Evolutionary conservation across 345 rosid genomes (phyloP), one percentile per base, ranked within the genome.

Genomic region (Hypericum perforatum): DNA sequence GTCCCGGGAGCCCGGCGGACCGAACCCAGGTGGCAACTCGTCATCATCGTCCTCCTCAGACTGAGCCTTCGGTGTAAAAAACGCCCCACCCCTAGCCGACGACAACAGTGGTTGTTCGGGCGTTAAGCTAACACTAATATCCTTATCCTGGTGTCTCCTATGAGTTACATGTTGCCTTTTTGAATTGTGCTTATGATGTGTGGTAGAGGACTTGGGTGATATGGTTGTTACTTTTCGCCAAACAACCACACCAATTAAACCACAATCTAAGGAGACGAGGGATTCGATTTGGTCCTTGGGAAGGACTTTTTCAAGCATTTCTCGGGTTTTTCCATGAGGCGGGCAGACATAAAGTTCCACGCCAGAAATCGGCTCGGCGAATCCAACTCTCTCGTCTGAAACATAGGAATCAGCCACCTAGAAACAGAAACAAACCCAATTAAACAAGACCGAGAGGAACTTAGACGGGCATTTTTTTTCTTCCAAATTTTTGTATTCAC

Each of bases 11-110:
- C 74, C 72, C 0, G 58, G 66, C 0, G 94, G 95, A 12, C 95
- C 97, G 51, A 92, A 92, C 16, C 98, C 98, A 3, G 97, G 98
- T 12, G 97, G 98, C 29, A 85, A 72, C 38, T 86, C 98, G 43
- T 74, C 88, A 0, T 68, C 76, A 0, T 71, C 70, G 3, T 41
- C 66, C 12, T 29, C 66, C 36, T 8, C 32, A 39, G 61, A 16
- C 36, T 56, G 63, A 14, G 75, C 66, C 11, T 46, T 62, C 22
- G 55, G 14, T 7, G 55, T 12, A 41, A 49, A 29, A 22, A 4
- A 46, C 12, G 64, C 32, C 29, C 67, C 68, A 15, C 50, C 14
- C 7, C 6, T 63, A 29, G 52, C 32, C 32, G 32, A 22, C 32
- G 32, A 22, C 32, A n/a, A 50, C 37, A 22, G 10, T 8, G 63